phyloP scores from a whole-genome alignment of 1,139 yeast species.

The Suhomyces bokatorum region DNA sequence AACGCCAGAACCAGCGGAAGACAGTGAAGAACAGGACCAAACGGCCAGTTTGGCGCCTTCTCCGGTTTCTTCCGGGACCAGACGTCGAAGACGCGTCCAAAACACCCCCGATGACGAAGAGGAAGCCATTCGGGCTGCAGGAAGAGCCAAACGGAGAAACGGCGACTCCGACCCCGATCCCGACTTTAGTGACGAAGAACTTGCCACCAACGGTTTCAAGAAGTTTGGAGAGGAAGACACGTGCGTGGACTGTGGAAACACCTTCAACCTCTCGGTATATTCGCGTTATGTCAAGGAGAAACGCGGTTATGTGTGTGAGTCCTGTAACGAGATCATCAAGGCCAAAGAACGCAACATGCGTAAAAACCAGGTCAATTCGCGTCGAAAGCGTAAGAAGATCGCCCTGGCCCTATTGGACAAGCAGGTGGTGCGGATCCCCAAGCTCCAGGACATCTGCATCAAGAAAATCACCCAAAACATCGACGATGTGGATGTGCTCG shows the following conservation, averaged over 20 bases:
- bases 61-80: neutral
- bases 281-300: slow-evolving; percentile 53
- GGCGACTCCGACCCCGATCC: slow-evolving; percentile 23
- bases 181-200: slow-evolving; percentile 32
- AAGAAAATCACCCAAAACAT: slow-evolving; percentile 69
- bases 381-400: slow-evolving; percentile 71
- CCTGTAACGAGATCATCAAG: slow-evolving; percentile 54
- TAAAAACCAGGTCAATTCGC: slow-evolving; percentile 58
- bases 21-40: neutral
- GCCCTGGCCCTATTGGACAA: slow-evolving; percentile 84
- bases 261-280: slow-evolving; percentile 63
- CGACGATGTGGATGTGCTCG: slow-evolving; percentile 71
- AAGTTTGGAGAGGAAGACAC: slow-evolving; percentile 49
- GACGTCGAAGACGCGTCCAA: neutral
- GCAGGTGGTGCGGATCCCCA: slow-evolving; percentile 60
- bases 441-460: slow-evolving; percentile 81
- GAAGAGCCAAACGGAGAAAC: slow-evolving; percentile 32
- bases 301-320: slow-evolving; percentile 64
- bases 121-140: slow-evolving; percentile 44
- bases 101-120: slow-evolving; percentile 26
- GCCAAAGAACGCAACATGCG: slow-evolving; percentile 46
- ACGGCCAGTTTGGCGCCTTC: neutral
- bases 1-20: slow-evolving; percentile 8
- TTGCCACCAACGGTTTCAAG: slow-evolving; percentile 21
- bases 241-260: slow-evolving; percentile 61